Conservation (phyloP, 2,329 filamentous ascomycete species). For the Leptodontidium sp. region DNA sequence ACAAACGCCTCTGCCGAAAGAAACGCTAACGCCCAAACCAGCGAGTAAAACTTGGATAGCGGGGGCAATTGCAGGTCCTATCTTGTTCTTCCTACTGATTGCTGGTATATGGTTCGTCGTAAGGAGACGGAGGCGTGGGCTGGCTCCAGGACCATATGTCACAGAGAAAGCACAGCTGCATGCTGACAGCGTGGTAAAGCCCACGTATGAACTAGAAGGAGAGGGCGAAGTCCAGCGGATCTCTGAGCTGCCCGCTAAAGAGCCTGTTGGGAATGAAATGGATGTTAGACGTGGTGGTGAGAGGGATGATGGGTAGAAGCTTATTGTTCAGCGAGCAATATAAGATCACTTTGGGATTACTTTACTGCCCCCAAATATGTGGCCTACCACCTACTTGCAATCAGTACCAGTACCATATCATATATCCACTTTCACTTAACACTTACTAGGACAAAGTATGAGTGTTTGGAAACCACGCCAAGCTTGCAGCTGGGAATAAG, state of each 20-base stretch:
- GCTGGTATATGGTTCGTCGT: neutral
- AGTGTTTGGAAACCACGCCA: too few relatives aligned
- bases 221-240: neutral
- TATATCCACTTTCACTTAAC: too few relatives aligned
- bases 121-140: neutral
- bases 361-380: too few relatives aligned
- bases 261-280: neutral
- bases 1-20: neutral
- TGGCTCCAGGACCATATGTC: neutral
- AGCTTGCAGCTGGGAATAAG: too few relatives aligned
- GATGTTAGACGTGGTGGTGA: neutral
- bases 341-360: too few relatives aligned
- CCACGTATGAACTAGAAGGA: neutral
- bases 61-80: neutral
- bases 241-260: neutral
- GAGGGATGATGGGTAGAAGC: neutral
- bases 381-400: too few relatives aligned
- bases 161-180: neutral
- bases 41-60: neutral
- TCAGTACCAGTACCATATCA: too few relatives aligned
- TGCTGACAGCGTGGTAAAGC: neutral
- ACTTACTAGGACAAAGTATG: too few relatives aligned
- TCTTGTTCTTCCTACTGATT: neutral
- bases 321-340: too few relatives aligned
- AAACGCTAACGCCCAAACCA: neutral